Conservation (phyloP, 2,329 filamentous ascomycete genomes). For the Colletotrichum gloeosporioides region DNA sequence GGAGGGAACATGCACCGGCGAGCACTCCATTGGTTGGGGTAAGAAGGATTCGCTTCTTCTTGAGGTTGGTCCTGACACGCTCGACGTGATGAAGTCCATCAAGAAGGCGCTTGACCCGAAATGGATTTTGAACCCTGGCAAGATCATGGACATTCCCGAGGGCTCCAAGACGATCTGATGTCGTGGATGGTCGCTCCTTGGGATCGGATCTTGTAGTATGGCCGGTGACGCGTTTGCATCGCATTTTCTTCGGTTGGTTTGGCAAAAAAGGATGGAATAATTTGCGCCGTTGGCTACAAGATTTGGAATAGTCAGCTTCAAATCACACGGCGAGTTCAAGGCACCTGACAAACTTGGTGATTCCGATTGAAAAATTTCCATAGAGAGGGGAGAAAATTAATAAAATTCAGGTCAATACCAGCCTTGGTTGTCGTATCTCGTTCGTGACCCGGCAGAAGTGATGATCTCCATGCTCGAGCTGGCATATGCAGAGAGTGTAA, state of each 20-base stretch:
- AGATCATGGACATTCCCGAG: constrained; percentile 76
- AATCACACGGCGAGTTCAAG: not conserved
- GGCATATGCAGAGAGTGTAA: not conserved
- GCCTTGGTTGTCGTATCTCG: not conserved
- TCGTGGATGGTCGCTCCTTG: not conserved
- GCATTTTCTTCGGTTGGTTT: not conserved
- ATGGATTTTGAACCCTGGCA: constrained; percentile 92
- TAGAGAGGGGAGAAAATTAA: not conserved
- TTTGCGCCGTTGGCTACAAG: not conserved
- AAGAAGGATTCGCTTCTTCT: constrained; percentile 82
- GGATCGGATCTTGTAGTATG: not conserved
- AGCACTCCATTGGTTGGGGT: constrained; percentile 85
- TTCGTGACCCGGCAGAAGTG: not conserved
- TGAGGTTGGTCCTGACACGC: constrained; percentile 81
- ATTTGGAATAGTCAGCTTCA: not conserved
- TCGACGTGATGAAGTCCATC: constrained; percentile 84
- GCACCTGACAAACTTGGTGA: not conserved
- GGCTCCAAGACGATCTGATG: constrained; percentile 29
- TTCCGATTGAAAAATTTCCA: not conserved
- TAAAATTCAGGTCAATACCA: not conserved
- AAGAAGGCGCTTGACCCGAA: constrained; percentile 83
- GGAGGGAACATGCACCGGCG: constrained; percentile 92
- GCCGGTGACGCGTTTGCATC: not conserved
- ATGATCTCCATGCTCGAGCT: not conserved
- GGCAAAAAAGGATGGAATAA: not conserved